phyloP scores from a whole-genome alignment of 2,329 filamentous ascomycete genomes.

The Zopfia rhizophila region DNA sequence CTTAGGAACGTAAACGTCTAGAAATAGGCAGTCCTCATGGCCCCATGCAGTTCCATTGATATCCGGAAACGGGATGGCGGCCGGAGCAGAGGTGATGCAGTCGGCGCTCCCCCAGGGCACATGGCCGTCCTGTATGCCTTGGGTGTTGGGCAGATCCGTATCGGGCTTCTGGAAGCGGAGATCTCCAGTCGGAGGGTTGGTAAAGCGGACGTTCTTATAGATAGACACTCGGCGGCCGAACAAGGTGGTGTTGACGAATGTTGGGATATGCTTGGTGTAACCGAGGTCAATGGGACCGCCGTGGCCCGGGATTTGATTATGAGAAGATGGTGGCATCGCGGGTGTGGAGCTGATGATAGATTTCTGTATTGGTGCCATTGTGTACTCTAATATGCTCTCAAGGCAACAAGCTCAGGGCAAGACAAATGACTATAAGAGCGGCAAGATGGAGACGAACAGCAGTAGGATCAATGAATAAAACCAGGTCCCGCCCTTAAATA shows the following conservation, averaged over 20 bases:
- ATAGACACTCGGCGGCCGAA: constrained; percentile 3
- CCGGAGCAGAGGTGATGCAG: constrained; percentile 9
- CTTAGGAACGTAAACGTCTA: constrained; percentile 10
- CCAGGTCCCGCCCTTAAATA: too few species aligned
- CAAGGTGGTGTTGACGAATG: constrained; percentile 6
- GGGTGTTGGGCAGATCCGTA: constrained; percentile 2
- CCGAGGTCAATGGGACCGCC: constrained; percentile 14
- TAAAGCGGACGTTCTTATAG: constrained; percentile 18
- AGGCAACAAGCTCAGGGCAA: too few species aligned
- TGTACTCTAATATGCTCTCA: too few species aligned
- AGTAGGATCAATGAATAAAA: too few species aligned
- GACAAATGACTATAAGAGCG: too few species aligned
- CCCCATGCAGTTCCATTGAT: constrained; percentile 11
- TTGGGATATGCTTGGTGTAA: constrained; percentile 16
- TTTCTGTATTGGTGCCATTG: too few species aligned
- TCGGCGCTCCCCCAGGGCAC: constrained; percentile 13
- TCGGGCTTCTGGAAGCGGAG: constrained; percentile 15
- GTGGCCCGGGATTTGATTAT: too few species aligned
- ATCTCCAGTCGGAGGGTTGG: constrained; percentile 3
- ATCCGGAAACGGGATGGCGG: constrained; percentile 11
- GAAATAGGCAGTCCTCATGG: constrained; percentile 14
- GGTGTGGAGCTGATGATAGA: too few species aligned
- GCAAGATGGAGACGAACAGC: too few species aligned
- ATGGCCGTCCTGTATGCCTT: constrained; percentile 6
- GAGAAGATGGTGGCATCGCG: too few species aligned